These are phyloP conservation scores for Venturia pyrina DNA, from an alignment of 2,329 filamentous ascomycete species.

Conservation along the genomic window DNA sequence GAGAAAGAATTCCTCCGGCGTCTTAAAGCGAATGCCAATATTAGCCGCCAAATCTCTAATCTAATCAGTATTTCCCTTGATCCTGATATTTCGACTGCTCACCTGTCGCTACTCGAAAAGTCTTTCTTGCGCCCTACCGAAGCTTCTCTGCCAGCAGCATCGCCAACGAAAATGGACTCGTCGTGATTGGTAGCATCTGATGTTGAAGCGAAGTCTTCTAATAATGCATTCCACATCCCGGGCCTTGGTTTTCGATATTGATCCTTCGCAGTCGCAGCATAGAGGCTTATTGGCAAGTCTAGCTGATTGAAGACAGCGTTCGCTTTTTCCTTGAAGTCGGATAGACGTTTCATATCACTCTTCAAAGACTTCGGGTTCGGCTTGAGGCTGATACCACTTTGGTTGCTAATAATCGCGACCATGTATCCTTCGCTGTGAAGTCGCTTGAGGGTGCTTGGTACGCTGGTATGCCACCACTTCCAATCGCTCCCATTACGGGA, in stretches of 20 bases:
- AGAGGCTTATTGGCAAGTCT: constrained; percentile 67
- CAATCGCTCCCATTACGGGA: constrained; percentile 64
- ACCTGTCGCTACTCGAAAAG: constrained; percentile 52
- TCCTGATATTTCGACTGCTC: constrained; percentile 14
- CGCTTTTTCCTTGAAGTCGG: constrained; percentile 76
- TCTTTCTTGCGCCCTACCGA: constrained; percentile 38
- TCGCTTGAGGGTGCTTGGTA: constrained; percentile 57
- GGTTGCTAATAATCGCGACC: constrained; percentile 78
- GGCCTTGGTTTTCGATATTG: constrained; percentile 74
- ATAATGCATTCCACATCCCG: constrained; percentile 75
- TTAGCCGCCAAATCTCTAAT: constrained; percentile 75
- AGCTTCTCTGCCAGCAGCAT: constrained; percentile 54
- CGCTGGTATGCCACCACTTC: constrained; percentile 80
- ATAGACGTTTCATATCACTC: constrained; percentile 54
- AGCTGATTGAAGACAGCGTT: constrained; percentile 58
- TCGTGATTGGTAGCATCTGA: constrained; percentile 53
- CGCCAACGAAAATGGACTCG: constrained; percentile 76
- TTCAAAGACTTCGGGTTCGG: constrained; percentile 64
- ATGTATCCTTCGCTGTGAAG: constrained; percentile 63
- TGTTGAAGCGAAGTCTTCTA: constrained; percentile 39
- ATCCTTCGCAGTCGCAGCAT: constrained; percentile 78
- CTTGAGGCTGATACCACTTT: constrained; percentile 70
- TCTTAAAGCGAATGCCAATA: constrained; percentile 67
- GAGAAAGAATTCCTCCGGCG: constrained; percentile 88
- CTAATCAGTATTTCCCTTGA: neutral